A percentile compares a stretch with the other conserved stretches of the same genome.
Evolutionary conservation across 371 early-diverging fungal species (phyloP).

Genomic region (Mortierella polycephala): DNA sequence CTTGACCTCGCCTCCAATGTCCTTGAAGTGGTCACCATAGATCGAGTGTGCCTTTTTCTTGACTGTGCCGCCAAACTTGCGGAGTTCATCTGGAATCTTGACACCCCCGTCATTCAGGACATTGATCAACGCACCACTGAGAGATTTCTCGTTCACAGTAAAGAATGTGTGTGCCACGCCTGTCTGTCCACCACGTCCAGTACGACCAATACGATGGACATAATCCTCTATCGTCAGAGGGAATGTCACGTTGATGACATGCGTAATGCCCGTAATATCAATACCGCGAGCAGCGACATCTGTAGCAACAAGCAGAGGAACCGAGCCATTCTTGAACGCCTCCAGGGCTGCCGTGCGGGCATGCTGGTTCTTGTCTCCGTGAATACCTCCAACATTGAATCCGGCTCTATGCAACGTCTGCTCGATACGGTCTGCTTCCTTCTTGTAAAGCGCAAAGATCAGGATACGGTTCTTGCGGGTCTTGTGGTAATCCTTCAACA

Average conservation of each 20-base stretch:
- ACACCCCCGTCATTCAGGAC: constrained; percentile 91
- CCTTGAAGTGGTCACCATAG: constrained; percentile 97
- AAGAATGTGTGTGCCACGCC: constrained; percentile 96
- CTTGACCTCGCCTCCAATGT: constrained; percentile 85
- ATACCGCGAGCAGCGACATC: constrained; percentile 97
- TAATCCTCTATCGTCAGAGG: constrained; percentile 97
- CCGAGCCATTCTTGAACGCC: constrained; percentile 76
- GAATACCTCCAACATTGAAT: constrained; percentile 87
- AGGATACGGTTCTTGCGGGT: constrained; percentile 83
- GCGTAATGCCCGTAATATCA: constrained; percentile 97
- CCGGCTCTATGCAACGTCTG: constrained; percentile 74
- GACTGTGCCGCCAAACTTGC: constrained; percentile 95
- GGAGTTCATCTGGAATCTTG: constrained; percentile 85
- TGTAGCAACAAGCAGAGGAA: constrained; percentile 89
- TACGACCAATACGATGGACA: constrained; percentile 96
- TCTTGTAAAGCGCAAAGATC: constrained; percentile 95
- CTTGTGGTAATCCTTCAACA: constrained; percentile 86
- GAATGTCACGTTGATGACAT: constrained; percentile 98
- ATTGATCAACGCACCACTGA: constrained; percentile 89
- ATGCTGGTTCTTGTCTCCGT: constrained; percentile 84
- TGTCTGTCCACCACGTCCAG: constrained; percentile 93
- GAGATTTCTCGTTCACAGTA: constrained; percentile 92
- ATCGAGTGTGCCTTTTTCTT: constrained; percentile 96
- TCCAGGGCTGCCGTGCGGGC: constrained; percentile 77
- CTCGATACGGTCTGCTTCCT: constrained; percentile 90